Evolutionary conservation across 352 stramenopile genomes (phyloP), one percentile per base, ranked within the genome.

Genomic region (Aphanomyces stellatus): DNA sequence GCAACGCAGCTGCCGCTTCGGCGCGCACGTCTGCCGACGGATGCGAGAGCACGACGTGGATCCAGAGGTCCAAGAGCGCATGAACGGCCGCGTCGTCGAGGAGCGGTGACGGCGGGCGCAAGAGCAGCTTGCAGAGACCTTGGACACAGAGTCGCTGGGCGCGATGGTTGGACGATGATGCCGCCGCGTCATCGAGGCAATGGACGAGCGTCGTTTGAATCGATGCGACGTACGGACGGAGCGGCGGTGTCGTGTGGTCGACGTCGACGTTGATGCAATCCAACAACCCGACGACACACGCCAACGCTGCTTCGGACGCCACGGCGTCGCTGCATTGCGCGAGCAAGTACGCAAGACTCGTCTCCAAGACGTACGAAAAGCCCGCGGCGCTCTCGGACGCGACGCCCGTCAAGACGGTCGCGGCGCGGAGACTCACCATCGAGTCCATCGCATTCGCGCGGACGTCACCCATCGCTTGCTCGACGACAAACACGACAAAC

Each of bases 211-310:
- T 48, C 5, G 53, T 30, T 48, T 62, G 53, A 15, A 62, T 62
- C 31, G 53, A 11, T 28, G 75, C 72, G 34, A 93, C 70, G 61
- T 88, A 91, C 3, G 56, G 69, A 3, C 87, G 76, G 24, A 91
- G 73, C 4, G 77, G 75, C 25, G 75, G 71, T 1, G 73, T 77
- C 28, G 81, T 90, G 71, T 91, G 86, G 62, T 93, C 84, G 57
- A 94, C 82, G 56, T 94, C 86, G 37, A 76, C 75, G 66, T 94
- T 84, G 34, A 92, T 94, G 33, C 77, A 90, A 69, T 93, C 72
- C n/a, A 93, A 77, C 7, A 94, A 71, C 22, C 89, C 69, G 51
- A 91, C 59, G 62, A 93, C 68, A 8, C 84, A 78, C 19, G 75
- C 79, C 1, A 92, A 66, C 22, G 78, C 76, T 10, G 86, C 82